These are phyloP conservation scores for Fusarium domesticum DNA, from an alignment of 2,329 filamentous ascomycete species.

Conservation along the genomic window DNA sequence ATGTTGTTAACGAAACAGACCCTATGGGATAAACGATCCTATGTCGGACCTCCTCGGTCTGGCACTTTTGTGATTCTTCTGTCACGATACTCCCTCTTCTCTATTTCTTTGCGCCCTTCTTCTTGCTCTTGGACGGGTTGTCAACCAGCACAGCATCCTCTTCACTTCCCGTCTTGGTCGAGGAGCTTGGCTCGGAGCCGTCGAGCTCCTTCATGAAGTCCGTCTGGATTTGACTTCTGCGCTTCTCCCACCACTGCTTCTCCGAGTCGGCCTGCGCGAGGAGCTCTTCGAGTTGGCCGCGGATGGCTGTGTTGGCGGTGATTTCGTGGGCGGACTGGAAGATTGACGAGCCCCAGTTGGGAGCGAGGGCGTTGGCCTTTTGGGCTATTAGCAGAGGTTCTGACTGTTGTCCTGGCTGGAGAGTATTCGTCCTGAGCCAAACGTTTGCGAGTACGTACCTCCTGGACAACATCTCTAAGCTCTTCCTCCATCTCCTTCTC, in stretches of 20 bases:
- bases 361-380: constrained; percentile 84
- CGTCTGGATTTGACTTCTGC: constrained; percentile 66
- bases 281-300: constrained; percentile 71
- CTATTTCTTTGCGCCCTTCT: constrained; percentile 54
- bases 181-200: constrained; percentile 50
- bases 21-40: too few relatives aligned
- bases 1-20: too few relatives aligned
- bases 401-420: neutral
- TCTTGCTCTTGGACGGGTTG: constrained; percentile 53
- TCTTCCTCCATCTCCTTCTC: constrained; percentile 99
- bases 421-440: neutral
- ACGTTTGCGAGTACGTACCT: constrained; percentile 54
- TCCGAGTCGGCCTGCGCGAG: constrained; percentile 69
- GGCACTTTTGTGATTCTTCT: constrained; percentile 16
- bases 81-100: constrained; percentile 1
- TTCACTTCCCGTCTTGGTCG: constrained; percentile 37
- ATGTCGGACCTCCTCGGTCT: too few relatives aligned
- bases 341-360: constrained; percentile 89
- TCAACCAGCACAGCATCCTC: constrained; percentile 70
- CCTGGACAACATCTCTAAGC: constrained; percentile 85
- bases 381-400: constrained; percentile 4
- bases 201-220: constrained; percentile 86
- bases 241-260: constrained; percentile 91
- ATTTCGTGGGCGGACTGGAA: constrained; percentile 99
- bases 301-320: constrained; percentile 75